phyloP scores from a whole-genome alignment of 2,329 filamentous ascomycete genomes.

The Furcasterigmium furcatum region DNA sequence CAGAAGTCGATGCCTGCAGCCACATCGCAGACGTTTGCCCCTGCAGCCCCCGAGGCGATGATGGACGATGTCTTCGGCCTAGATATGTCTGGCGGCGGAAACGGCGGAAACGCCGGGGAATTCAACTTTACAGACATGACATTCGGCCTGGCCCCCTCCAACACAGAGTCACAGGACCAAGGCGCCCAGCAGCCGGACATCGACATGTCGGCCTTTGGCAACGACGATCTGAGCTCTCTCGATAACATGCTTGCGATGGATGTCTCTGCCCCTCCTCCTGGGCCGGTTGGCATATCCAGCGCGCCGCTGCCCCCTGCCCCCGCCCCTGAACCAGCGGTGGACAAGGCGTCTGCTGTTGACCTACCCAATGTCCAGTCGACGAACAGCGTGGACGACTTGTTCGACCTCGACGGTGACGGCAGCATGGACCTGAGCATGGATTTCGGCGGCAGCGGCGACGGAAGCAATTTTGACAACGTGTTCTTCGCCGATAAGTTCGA shows the following conservation, averaged over 20 bases:
- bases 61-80: conserved; percentile 13
- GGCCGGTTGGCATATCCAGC: neutral
- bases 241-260: conserved; percentile 25
- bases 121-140: conserved; percentile 55
- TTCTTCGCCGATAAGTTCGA: conserved; percentile 45
- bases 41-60: conserved; percentile 10
- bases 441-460: conserved; percentile 26
- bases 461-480: conserved; percentile 48
- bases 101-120: conserved; percentile 25
- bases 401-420: conserved; percentile 39
- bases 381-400: conserved; percentile 34
- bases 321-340: conserved; percentile 8
- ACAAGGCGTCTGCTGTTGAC: conserved; percentile 10
- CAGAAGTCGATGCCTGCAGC: conserved; percentile 10
- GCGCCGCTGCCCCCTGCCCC: conserved; percentile 9
- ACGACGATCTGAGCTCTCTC: conserved; percentile 23
- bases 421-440: conserved; percentile 37
- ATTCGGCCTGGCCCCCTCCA: conserved; percentile 47
- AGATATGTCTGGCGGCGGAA: conserved; percentile 8
- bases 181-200: conserved; percentile 34
- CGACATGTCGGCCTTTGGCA: conserved; percentile 41
- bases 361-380: neutral
- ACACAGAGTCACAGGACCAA: conserved; percentile 22
- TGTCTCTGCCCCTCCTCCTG: conserved; percentile 11
- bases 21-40: conserved; percentile 2